Percentiles rank a stretch among this genome's conserved stretches.
These are phyloP conservation scores for Fusarium sp. DNA, from an alignment of 2,329 filamentous ascomycete genomes.

Conservation along the genomic window DNA sequence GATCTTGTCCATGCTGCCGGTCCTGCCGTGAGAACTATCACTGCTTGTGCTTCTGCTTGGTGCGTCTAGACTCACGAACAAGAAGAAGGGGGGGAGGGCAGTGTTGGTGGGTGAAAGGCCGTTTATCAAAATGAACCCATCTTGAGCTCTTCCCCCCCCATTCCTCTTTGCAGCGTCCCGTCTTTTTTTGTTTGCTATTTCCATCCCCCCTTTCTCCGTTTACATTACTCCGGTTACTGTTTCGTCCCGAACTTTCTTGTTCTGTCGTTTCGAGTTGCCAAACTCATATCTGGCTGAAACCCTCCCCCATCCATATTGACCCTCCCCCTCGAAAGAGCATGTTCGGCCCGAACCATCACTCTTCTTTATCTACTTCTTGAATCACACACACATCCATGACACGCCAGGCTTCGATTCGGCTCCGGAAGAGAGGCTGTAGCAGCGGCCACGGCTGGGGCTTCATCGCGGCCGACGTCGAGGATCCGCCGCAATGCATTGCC, in stretches of 20 bases:
- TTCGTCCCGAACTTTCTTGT: slow-evolving; percentile 1
- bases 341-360: slow-evolving; percentile 15
- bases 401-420: neutral
- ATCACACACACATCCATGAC: slow-evolving; percentile 8
- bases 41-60: slow-evolving; percentile 31
- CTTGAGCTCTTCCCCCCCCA: slow-evolving; percentile 4
- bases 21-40: slow-evolving; percentile 35
- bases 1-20: slow-evolving; percentile 40
- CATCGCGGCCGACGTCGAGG: slow-evolving; percentile 42
- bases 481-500: slow-evolving; percentile 48
- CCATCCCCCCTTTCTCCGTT: neutral
- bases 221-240: slow-evolving; percentile 13
- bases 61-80: slow-evolving; percentile 11
- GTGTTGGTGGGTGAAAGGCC: slow-evolving; percentile 7
- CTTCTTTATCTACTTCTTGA: neutral
- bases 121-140: slow-evolving; percentile 21
- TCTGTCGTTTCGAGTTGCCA: slow-evolving; percentile 35
- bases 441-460: slow-evolving; percentile 44
- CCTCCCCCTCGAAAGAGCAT: slow-evolving; percentile 21
- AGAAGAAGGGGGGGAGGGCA: neutral
- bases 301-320: slow-evolving; percentile 3
- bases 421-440: slow-evolving; percentile 29
- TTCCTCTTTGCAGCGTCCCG: slow-evolving; percentile 12
- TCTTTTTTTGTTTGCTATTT: slow-evolving; percentile 17
- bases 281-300: slow-evolving; percentile 37